Evolutionary conservation across 2,329 filamentous ascomycete species (phyloP), one percentile per base, ranked within the genome.

Genomic region (Microcera coccophila): DNA sequence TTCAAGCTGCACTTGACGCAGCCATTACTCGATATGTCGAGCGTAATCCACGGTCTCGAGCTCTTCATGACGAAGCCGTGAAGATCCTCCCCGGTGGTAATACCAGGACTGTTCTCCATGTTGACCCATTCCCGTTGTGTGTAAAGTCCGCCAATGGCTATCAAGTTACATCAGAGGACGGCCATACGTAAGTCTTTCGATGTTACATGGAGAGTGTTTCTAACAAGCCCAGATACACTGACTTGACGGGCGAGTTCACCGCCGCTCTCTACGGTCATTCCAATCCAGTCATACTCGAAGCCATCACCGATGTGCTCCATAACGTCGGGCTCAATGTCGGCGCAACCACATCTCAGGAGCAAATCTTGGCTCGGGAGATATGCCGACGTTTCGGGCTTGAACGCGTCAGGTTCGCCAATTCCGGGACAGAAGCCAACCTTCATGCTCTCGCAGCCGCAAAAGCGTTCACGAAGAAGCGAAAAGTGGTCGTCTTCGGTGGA

Each of bases 261-360:
- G 83, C 83, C 2, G 81, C 78, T 2, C 68, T 87, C 11, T 85
- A 78, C 55, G 83, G 83, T 0, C 82, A 87, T 62, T 82, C 77
- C 1, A 70, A 84, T 40, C 73, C 76, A 0, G 52, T 66, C 2
- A 76, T 87, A 41, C 58, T 69, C 3, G 52, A 63, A 0, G 70
- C 80, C 1, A 64, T 85, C 18, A 44, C 60, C 10, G 50, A 66
- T 5, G 67, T 73, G 1, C 54, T 80, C 3, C 55, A 68, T 2
- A 60, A 63, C 5, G 60, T 66, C 2, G 80, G 81, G 4, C 61
- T 81, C 49, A 80, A 72, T 45, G 67, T 80, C 14, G 78, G 82
- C 4, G 73, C 68, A 0, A 73, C 75, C 2, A 78, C 71, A 24
- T 49, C 58, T 10, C 66, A 75, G 37, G 81, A 85, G 60, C 63